Base-by-base conservation (phyloP, 495 filamentous ascomycete genomes). In the Haplographium delicatum region DNA sequence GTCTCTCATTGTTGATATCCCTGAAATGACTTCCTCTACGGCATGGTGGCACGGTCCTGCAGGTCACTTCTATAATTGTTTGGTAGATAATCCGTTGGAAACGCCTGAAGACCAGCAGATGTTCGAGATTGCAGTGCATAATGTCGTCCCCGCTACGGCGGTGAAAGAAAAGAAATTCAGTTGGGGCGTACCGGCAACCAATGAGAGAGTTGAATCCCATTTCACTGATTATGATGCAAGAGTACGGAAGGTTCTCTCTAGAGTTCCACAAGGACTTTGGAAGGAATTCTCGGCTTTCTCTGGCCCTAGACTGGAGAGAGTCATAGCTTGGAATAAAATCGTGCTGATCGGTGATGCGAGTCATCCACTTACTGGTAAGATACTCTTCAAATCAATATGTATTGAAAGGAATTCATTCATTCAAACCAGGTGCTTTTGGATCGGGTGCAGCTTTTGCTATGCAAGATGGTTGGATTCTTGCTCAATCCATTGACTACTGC, bases 371-470 rank as follows among this genome's bases (percentile, higher is more conserved):
- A 68, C 71, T 0, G 74, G 73, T 43, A 67, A 65, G 74, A 72
- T 41, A 66, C 65, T 2, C 72, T 72, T 56, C 2, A 27, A 3
- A 4, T 26, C 10, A 8, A n/a, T 10, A 19, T 23, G n/a, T 40
- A 3, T 16, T 28, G 13, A 15, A 38, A 39, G 25, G 5, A 10
- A 13, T 4, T 15, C 20, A 41, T 10, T 3, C 3, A 10, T 43
- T 26, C 15, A 5, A 25, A 33, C 13, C 13, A 54, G 51, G 51
- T 8, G 54, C 54, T 5, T 57, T 57, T 31, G 74, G 74, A 0
- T 73, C 74, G 1, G 74, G 74, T 0, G 71, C 74, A 1, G 69
- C 68, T 5, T 77, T 77, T 45, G 72, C 74, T 0, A 67, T 77
- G 61, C 69, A 75, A 50, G 74, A 77, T 56, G 68, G 66, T 11